phyloP scores from a whole-genome alignment of 129 eudicot genomes.

The Flaveria robusta region DNA sequence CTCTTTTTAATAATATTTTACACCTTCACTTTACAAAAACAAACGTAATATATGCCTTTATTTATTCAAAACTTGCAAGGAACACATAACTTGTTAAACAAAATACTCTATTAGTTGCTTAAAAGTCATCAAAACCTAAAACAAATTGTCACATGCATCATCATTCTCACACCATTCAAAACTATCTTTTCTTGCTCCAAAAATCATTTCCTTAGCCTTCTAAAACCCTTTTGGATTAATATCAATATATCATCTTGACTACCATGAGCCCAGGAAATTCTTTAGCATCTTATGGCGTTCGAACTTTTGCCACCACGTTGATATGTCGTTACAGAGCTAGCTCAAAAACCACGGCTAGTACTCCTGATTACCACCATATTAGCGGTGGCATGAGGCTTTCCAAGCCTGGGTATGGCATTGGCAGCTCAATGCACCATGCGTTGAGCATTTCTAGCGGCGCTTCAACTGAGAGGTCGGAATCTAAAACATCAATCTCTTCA shows the following conservation, averaged over 20 bases:
- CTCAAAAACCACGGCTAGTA: constrained; percentile 11
- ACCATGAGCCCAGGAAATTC: constrained; percentile 43
- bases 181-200: not conserved
- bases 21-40: not conserved
- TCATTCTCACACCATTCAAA: constrained; percentile 18
- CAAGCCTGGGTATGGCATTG: constrained; percentile 28
- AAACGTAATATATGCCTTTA: constrained; percentile 3
- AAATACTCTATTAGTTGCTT: constrained; percentile 29
- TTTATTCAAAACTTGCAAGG: constrained; percentile 51
- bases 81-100: constrained; percentile 43
- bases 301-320: constrained; percentile 40
- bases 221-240: not conserved
- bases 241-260: not conserved
- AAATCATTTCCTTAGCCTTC: constrained; percentile 15
- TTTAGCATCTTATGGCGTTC: constrained; percentile 43
- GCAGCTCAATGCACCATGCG: constrained; percentile 26
- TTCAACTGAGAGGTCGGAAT: constrained; percentile 19
- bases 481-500: constrained; percentile 29
- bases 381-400: constrained; percentile 6
- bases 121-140: constrained; percentile 31
- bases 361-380: constrained; percentile 21
- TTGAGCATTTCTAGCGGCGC: constrained; percentile 25
- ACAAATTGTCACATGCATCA: constrained; percentile 16
- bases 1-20: not conserved
- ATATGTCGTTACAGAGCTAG: constrained; percentile 37